Evolutionary conservation across 176 grass and related monocot genomes (phyloP).

Genomic region (Rhynchospora breviuscula): DNA sequence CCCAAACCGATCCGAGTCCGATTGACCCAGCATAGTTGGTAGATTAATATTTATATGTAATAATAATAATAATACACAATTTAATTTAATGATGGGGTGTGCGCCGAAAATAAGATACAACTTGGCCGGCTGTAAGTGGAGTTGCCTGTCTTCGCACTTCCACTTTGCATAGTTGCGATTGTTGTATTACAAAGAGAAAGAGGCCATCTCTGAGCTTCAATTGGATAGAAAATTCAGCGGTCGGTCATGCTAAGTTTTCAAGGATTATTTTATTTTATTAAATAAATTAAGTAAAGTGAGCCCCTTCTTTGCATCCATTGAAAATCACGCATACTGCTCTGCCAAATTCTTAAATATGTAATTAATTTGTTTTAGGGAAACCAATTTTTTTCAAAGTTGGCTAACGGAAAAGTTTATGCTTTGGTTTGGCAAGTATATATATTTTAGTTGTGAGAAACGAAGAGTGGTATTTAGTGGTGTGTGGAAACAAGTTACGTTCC

Average conservation of each 20-base stretch:
- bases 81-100: not conserved
- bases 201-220: not conserved
- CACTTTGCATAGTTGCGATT: not conserved
- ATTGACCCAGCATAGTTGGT: not conserved
- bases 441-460: too few relatives aligned
- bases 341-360: too few relatives aligned
- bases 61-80: not conserved
- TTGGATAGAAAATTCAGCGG: not conserved
- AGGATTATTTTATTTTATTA: not conserved
- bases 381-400: too few relatives aligned
- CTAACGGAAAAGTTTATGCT: too few relatives aligned
- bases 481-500: too few relatives aligned
- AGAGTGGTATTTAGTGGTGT: too few relatives aligned
- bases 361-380: too few relatives aligned
- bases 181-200: not conserved
- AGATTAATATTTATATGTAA: not conserved
- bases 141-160: conserved; percentile 22
- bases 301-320: not conserved
- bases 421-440: too few relatives aligned
- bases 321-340: not conserved
- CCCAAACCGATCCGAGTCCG: too few relatives aligned
- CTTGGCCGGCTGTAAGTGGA: conserved; percentile 28
- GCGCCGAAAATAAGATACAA: not conserved
- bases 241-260: not conserved
- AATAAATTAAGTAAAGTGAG: not conserved